phyloP scores from a whole-genome alignment of 1,284 basidiomycete species.

The Ganoderma sinense region DNA sequence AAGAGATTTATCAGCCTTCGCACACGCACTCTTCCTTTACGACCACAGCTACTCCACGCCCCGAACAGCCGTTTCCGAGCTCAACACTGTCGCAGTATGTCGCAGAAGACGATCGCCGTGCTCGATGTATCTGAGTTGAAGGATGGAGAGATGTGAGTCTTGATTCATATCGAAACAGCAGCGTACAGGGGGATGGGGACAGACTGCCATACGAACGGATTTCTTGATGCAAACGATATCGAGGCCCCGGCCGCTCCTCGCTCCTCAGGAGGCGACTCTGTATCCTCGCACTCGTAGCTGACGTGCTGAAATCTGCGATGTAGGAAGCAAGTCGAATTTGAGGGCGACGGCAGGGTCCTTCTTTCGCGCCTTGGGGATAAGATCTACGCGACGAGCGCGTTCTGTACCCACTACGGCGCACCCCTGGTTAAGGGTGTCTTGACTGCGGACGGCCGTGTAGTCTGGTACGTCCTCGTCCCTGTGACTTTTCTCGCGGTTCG shows the following conservation, averaged over 20 bases:
- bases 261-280: neutral
- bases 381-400: slow-evolving; percentile 82
- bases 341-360: slow-evolving; percentile 79
- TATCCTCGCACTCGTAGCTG: neutral
- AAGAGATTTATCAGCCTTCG: slow-evolving; percentile 20
- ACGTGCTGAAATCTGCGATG: neutral
- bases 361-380: slow-evolving; percentile 81
- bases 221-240: neutral
- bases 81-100: slow-evolving; percentile 38
- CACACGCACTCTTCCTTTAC: slow-evolving; percentile 11
- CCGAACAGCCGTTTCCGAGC: neutral
- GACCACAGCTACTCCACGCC: slow-evolving; percentile 15
- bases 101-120: slow-evolving; percentile 67
- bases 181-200: neutral
- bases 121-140: slow-evolving; percentile 71
- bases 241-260: neutral
- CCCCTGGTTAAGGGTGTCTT: slow-evolving; percentile 87
- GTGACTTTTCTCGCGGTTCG: neutral
- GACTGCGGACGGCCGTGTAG: slow-evolving; percentile 79
- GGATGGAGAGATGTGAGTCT: slow-evolving; percentile 79
- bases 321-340: slow-evolving; percentile 87
- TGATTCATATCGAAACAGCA: neutral
- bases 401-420: slow-evolving; percentile 91
- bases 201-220: neutral
- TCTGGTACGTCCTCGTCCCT: slow-evolving; percentile 62